phyloP scores from a whole-genome alignment of 768 basidiomycete species.

The Amyloporia xantha region DNA sequence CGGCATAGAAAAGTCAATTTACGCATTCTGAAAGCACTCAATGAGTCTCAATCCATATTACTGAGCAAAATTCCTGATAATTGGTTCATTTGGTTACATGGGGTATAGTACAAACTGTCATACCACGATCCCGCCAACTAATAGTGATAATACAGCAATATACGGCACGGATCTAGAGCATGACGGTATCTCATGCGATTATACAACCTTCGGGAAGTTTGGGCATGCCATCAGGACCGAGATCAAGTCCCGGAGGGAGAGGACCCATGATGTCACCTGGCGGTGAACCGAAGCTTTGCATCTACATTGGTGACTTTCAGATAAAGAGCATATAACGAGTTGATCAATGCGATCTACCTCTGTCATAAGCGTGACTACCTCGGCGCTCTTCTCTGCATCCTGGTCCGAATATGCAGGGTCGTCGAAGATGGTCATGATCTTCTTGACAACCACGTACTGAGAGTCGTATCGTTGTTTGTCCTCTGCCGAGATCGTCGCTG shows the following conservation, averaged over 20 bases:
- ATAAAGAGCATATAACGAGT: too few relatives aligned
- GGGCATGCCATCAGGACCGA: conserved; percentile 51
- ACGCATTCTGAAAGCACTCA: too few relatives aligned
- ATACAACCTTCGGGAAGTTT: conserved; percentile 35
- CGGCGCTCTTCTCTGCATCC: conserved; percentile 35
- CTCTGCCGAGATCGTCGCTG: conserved; percentile 41
- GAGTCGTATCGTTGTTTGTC: conserved; percentile 60
- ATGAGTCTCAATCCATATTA: too few relatives aligned
- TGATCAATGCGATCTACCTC: conserved; percentile 55
- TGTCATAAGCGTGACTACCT: conserved; percentile 65
- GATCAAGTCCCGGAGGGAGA: conserved; percentile 60
- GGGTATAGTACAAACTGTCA: too few relatives aligned
- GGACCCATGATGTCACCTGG: conserved; percentile 81
- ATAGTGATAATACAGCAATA: too few relatives aligned
- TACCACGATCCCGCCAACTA: too few relatives aligned
- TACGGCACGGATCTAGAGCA: too few relatives aligned
- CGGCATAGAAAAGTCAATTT: too few relatives aligned
- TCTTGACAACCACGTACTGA: conserved; percentile 50
- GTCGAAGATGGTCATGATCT: conserved; percentile 64
- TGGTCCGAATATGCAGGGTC: conserved; percentile 51
- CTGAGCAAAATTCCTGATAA: too few relatives aligned
- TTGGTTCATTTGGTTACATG: too few relatives aligned
- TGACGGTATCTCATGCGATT: conserved; percentile 18
- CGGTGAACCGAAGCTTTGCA: conserved; percentile 74
- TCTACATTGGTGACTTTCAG: conserved; percentile 31